Conservation (phyloP, 2,329 filamentous ascomycete genomes). For the Fusarium nelsonii region DNA sequence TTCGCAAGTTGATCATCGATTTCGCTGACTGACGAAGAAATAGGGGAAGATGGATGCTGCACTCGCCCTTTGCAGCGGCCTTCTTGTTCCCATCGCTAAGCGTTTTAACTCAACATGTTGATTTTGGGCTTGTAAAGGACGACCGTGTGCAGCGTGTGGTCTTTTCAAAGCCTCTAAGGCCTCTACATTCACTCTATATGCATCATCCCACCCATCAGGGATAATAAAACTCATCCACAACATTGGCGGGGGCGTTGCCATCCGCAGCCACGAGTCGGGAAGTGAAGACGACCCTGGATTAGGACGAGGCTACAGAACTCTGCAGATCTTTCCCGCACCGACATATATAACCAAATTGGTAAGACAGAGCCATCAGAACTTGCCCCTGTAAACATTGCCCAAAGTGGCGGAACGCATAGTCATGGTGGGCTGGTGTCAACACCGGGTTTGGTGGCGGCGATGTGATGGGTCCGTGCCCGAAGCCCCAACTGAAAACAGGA, state of each 20-base stretch:
- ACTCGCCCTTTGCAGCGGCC: neutral
- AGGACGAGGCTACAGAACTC: conserved; percentile 3
- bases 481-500: neutral
- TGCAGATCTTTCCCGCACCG: neutral
- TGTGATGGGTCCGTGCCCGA: conserved; percentile 1
- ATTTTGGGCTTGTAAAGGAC: neutral
- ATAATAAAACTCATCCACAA: neutral
- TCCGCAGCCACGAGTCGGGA: neutral
- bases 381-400: neutral
- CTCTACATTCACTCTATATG: neutral
- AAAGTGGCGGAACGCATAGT: neutral
- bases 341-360: neutral
- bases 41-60: neutral
- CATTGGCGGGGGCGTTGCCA: neutral
- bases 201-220: neutral
- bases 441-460: neutral
- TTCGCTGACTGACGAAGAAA: neutral
- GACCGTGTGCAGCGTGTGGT: neutral
- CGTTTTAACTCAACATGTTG: neutral
- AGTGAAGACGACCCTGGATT: neutral
- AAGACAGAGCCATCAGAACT: neutral
- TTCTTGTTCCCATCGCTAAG: conserved; percentile 1
- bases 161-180: neutral
- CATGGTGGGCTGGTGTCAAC: neutral
- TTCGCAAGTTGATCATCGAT: neutral